Base-by-base conservation (phyloP, 2,329 filamentous ascomycete genomes). In the Verticillium albo-atrum region DNA sequence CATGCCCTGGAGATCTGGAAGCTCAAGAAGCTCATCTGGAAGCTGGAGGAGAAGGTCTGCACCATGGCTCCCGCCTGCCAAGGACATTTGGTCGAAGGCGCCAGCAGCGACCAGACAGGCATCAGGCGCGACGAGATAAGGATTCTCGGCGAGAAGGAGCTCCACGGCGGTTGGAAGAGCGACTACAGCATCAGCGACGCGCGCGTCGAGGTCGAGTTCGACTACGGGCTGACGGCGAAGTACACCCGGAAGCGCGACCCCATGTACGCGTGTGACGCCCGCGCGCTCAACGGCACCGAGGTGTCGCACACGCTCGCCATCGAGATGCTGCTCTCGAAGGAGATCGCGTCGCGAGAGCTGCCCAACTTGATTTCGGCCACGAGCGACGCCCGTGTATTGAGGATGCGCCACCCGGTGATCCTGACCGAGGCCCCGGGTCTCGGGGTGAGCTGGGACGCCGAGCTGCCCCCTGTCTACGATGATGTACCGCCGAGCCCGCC, bases 391-490 rank as follows among this genome's bases (percentile, higher is more conserved):
- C 86, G 94, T 63, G 93, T 98, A 55, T 80, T 98, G 61, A 85
- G 94, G 64, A 97, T 96, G 84, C 91, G 96, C 71, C 97, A 97
- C 78, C 86, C 84, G 67, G 81, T 95, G 56, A 79, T 86, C 59
- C 82, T 97, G 57, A 97, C 93, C 2, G 90, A 96, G 75, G 85
- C 91, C 59, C 85, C 85, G 17, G 94, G 94, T 17, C 83, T 97
- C 71, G 93, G 93, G 54, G 93, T 98, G 68, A 91, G 90, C 66
- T 98, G 94, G 94, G 94, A 98, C 67, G 93, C 97, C 74, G 94
- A 98, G 78, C 88, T 91, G 69, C 94, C 94, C 15, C 94, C 94
- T 0, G 85, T 96, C 65, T 98, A 98, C 75, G 89, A 95, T 74
- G 92, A 97, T 70, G 92, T 98, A 52, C 92, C 93, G 1, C 88